phyloP scores from a whole-genome alignment of 2,329 filamentous ascomycete species.

The Elsinoe necatrix region DNA sequence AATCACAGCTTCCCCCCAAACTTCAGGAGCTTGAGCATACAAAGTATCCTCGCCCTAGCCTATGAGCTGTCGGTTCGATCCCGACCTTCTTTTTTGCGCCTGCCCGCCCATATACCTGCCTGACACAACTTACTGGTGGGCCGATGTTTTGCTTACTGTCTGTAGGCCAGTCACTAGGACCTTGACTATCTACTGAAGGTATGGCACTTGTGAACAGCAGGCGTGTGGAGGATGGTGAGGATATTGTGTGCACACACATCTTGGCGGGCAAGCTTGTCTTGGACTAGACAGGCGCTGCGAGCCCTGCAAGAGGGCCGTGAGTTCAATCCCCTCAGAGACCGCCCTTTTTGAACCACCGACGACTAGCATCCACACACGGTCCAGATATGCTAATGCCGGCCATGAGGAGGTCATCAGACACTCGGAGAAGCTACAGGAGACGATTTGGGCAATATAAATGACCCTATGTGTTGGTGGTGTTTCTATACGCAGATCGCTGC shows the following conservation, averaged over 20 bases:
- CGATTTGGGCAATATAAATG: not conserved
- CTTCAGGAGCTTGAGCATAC: not conserved
- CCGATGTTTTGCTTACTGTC: not conserved
- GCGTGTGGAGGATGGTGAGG: not conserved
- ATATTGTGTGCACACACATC: not conserved
- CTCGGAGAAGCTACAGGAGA: not conserved
- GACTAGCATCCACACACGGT: not conserved
- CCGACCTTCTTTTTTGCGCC: slow-evolving; percentile 7
- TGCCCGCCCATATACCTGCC: not conserved
- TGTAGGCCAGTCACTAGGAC: too few relatives aligned
- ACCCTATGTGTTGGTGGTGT: not conserved
- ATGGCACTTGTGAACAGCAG: too few relatives aligned
- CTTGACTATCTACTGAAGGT: too few relatives aligned
- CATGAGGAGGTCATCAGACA: not conserved
- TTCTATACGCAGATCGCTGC: not conserved
- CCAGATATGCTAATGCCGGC: not conserved
- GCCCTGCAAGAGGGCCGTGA: not conserved
- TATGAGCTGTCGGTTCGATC: slow-evolving; percentile 1
- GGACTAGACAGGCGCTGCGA: not conserved
- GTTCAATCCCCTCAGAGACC: not conserved
- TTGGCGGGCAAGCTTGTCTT: not conserved
- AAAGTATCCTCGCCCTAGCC: not conserved
- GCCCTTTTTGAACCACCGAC: not conserved
- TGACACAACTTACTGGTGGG: not conserved
- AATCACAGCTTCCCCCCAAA: not conserved